phyloP scores from a whole-genome alignment of 1,139 yeast genomes.

The Diutina scorzettiae region DNA sequence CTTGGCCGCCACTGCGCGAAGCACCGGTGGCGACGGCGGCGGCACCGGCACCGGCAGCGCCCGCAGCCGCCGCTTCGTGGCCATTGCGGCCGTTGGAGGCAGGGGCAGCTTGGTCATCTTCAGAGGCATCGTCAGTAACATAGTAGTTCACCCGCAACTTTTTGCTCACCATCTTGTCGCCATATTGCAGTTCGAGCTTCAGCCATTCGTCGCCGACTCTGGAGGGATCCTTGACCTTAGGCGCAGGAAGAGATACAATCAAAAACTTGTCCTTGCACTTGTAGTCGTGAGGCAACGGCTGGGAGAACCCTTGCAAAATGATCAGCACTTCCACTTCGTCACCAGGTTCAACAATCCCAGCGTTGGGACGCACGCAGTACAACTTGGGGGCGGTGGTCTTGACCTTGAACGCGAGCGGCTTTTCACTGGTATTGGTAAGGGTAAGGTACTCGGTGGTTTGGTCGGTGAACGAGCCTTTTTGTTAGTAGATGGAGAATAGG shows the following conservation, averaged over 20 bases:
- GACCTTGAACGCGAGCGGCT: conserved; percentile 80
- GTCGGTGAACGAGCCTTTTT: conserved; percentile 53
- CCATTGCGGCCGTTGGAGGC: conserved; percentile 3
- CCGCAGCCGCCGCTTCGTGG: conserved; percentile 6
- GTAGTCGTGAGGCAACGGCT: conserved; percentile 60
- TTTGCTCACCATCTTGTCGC: conserved; percentile 49
- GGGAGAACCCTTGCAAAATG: conserved; percentile 72
- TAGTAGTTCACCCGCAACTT: conserved; percentile 70
- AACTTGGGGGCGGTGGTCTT: conserved; percentile 97
- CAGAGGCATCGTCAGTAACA: conserved; percentile 18
- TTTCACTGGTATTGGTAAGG: conserved; percentile 51
- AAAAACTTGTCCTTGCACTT: conserved; percentile 88
- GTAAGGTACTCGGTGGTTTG: conserved; percentile 60
- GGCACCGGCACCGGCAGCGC: conserved; percentile 7
- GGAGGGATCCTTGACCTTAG: conserved; percentile 40
- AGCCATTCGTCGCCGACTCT: conserved; percentile 66
- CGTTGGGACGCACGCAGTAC: conserved; percentile 94
- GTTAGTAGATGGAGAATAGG: conserved; percentile 8
- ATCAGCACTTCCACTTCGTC: conserved; percentile 62
- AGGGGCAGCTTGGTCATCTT: conserved; percentile 11
- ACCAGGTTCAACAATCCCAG: conserved; percentile 71
- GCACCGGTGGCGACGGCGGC: conserved; percentile 8
- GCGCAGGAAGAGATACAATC: conserved; percentile 75
- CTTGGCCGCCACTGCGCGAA: neutral
- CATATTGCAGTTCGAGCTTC: conserved; percentile 50